These are phyloP conservation scores for Saccharomycopsis sp. DNA, from an alignment of 805 yeast genomes.

Conservation along the genomic window DNA sequence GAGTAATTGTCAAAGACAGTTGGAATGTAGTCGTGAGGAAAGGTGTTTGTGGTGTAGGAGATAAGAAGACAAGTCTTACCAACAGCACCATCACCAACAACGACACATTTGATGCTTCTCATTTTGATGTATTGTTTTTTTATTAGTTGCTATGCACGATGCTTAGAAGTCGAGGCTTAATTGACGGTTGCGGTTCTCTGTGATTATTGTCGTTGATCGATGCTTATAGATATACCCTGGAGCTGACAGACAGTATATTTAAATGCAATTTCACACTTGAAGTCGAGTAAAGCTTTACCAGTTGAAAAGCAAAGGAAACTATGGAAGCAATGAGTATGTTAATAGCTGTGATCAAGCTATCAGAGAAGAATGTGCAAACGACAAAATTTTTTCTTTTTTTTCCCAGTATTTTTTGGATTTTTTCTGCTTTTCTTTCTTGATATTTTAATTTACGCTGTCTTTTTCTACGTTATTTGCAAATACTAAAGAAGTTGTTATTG, in stretches of 20 bases:
- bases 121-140: constrained; percentile 37
- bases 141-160: no score
- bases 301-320: no score
- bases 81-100: constrained; percentile 92
- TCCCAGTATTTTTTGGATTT: neutral
- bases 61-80: constrained; percentile 68
- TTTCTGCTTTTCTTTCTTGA: neutral
- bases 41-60: constrained; percentile 85
- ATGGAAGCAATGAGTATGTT: no score
- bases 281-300: no score
- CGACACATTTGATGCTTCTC: constrained; percentile 89
- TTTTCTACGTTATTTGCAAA: neutral
- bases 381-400: neutral
- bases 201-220: no score
- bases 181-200: no score
- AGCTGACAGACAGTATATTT: no score
- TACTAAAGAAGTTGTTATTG: neutral
- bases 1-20: constrained; percentile 91
- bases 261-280: no score
- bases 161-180: no score
- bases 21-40: constrained; percentile 90
- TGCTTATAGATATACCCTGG: no score
- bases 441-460: neutral
- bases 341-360: neutral
- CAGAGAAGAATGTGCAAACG: neutral